Evolutionary conservation across 2,329 filamentous ascomycete genomes (phyloP).

Genomic region (Botryotinia narcissicola): DNA sequence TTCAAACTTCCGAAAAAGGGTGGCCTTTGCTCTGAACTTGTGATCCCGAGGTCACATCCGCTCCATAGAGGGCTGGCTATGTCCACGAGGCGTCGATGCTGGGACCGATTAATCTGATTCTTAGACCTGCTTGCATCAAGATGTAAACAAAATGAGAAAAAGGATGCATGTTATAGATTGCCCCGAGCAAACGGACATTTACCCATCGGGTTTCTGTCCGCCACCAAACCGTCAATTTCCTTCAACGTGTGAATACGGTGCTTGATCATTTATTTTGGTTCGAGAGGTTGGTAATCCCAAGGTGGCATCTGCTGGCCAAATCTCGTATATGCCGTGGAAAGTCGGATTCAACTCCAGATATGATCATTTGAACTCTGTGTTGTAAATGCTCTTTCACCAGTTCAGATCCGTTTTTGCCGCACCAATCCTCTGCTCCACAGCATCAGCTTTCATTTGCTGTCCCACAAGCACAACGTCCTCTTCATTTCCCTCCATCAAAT

Average conservation of each 20-base stretch:
- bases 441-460: not conserved
- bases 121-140: not conserved
- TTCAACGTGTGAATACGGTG: not conserved
- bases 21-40: not conserved
- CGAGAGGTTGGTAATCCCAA: not conserved
- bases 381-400: constrained; percentile 1
- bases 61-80: not conserved
- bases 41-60: not conserved
- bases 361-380: constrained; percentile 3
- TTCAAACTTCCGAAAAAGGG: not conserved
- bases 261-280: not conserved
- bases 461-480: constrained; percentile 12
- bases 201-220: not conserved
- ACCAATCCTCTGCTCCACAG: constrained; percentile 26
- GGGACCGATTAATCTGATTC: not conserved
- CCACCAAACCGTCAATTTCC: not conserved
- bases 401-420: constrained; percentile 28
- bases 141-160: not conserved
- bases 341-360: not conserved
- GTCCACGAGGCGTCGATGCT: not conserved
- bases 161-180: not conserved
- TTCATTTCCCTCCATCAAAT: constrained; percentile 29
- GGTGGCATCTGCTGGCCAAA: not conserved
- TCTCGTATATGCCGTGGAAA: constrained; percentile 18
- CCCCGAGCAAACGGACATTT: not conserved